Evolutionary conservation across 78 protist species (phyloP), one percentile per base, ranked within the genome.

Genomic region (Chrysochromulina parva): DNA sequence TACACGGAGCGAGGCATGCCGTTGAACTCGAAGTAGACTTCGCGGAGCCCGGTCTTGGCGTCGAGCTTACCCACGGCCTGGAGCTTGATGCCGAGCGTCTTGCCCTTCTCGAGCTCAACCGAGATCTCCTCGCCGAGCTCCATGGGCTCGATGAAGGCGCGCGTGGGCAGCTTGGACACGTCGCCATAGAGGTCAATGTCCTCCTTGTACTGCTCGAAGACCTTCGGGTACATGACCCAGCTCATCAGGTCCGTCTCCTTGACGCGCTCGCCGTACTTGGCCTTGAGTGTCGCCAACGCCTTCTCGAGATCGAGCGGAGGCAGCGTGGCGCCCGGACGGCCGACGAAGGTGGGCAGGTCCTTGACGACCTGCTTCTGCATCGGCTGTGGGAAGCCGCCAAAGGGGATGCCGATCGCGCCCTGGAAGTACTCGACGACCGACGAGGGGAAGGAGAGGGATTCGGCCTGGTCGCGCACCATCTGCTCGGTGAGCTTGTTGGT

Each of bases 301-400:
- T 9, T 17, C 24, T 10, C 28, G 28, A 17, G 71, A 62, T 94
- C 96, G 38, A 66, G 13, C 4, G 94, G 90, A 14, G 93, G 89
- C 91, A 94, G 59, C 47, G 3, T 0, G 11, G 90, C 94, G 6
- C 96, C 96, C 3, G 96, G 96, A 0, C 96, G 93, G 65, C 95
- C 95, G 26, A 17, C 53, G 86, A 92, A 28, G 53, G 50, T 0
- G 52, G 84, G 84, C 20, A 28, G 57, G 48, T 53, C 86, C 59
- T 78, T 78, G 19, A 78, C 57, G 6, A 53, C 95, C 71, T 47
- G 62, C 73, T 60, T 14, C 13, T 85, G 93, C 59, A 96, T 80
- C 19, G 94, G 95, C 85, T 93, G 92, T 19, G 96, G 97, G 94
- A 96, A 94, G 50, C 97, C 97, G 50, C 95, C 95, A 2, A 10